A percentile compares a stretch with the other conserved stretches of the same genome.
Evolutionary conservation across 2,329 filamentous ascomycete genomes (phyloP).

Genomic region (Tolypocladium ovalisporum): DNA sequence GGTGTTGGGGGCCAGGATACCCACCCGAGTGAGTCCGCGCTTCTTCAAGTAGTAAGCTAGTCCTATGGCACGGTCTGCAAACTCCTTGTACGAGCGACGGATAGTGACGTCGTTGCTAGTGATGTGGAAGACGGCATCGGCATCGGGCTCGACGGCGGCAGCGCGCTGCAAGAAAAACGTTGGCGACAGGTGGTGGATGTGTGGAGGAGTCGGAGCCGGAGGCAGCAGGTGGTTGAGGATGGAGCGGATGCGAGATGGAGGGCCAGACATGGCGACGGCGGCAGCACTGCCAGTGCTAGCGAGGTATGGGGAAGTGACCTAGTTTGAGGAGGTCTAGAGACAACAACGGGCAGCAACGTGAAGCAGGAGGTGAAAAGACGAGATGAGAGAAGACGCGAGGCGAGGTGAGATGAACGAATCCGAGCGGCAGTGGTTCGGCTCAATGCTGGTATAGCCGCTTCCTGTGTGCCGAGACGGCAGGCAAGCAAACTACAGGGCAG

Average conservation of each 20-base stretch:
- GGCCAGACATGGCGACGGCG: conserved; percentile 45
- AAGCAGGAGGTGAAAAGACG: neutral
- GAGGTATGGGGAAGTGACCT: neutral
- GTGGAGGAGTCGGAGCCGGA: conserved; percentile 32
- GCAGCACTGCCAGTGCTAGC: neutral
- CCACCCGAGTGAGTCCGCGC: conserved; percentile 63
- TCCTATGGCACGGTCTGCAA: conserved; percentile 76
- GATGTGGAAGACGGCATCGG: conserved; percentile 74
- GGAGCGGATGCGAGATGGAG: conserved; percentile 48
- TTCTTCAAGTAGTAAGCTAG: conserved; percentile 80
- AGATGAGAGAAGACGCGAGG: neutral
- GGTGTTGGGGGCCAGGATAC: conserved; percentile 83
- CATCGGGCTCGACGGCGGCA: conserved; percentile 77
- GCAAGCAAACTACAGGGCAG: no score
- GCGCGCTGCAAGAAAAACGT: conserved; percentile 81
- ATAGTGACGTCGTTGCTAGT: conserved; percentile 67
- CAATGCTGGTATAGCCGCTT: neutral
- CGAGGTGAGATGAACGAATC: neutral
- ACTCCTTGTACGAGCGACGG: conserved; percentile 66
- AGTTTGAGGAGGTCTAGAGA: neutral
- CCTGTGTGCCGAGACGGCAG: neutral
- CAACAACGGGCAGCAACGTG: neutral
- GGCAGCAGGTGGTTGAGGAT: conserved; percentile 41
- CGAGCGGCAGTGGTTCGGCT: neutral
- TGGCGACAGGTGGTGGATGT: conserved; percentile 72